These are phyloP conservation scores for Lactuca sativa DNA, from an alignment of 129 eudicot genomes.

Conservation along the genomic window DNA sequence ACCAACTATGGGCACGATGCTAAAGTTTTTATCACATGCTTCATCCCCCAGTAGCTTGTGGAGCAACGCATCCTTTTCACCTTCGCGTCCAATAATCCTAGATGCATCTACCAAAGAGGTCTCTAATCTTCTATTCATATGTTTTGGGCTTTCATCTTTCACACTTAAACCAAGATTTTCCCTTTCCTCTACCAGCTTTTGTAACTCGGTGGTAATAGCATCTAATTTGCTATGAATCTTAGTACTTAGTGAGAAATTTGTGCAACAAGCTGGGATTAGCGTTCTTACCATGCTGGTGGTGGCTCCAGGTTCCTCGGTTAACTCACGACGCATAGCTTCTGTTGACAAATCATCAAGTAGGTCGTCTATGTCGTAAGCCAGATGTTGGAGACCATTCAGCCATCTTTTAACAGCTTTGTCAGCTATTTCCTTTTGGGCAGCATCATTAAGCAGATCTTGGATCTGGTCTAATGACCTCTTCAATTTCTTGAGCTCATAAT, in stretches of 20 bases:
- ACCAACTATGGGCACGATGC: too few relatives aligned
- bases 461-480: not conserved
- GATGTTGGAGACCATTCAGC: conserved; percentile 3
- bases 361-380: not conserved
- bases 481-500: not conserved
- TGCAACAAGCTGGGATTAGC: not conserved
- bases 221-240: too few relatives aligned
- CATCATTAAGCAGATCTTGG: not conserved
- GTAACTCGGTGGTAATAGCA: too few relatives aligned
- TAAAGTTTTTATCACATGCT: not conserved
- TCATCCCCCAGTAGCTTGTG: not conserved
- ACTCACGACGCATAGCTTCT: not conserved
- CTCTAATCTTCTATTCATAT: too few relatives aligned
- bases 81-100: too few relatives aligned
- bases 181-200: too few relatives aligned
- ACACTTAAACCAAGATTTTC: too few relatives aligned
- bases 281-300: not conserved
- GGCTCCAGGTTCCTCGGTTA: not conserved
- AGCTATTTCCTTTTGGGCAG: too few relatives aligned
- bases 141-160: too few relatives aligned
- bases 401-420: not conserved
- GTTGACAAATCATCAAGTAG: not conserved
- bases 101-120: too few relatives aligned
- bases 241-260: not conserved
- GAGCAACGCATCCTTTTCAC: not conserved